Percentiles rank a stretch among this genome's conserved stretches.
These are phyloP conservation scores for Aspergillus clavatus DNA, from an alignment of 2,329 filamentous ascomycete species.

Conservation along the genomic window DNA sequence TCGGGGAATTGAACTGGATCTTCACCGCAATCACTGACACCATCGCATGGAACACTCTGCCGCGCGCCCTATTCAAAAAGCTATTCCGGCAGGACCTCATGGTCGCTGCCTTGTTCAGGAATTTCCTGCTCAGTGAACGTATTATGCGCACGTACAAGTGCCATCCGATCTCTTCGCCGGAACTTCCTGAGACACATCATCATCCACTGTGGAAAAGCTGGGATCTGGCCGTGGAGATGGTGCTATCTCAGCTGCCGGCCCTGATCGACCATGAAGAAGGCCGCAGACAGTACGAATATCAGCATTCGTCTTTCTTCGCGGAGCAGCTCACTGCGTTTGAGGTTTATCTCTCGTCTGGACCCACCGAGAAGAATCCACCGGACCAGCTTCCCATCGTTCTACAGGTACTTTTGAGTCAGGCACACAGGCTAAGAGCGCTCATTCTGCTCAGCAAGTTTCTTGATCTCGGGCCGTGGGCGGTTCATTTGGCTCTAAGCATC, in stretches of 20 bases:
- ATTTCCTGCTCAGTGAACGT: constrained; percentile 88
- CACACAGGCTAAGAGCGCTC: constrained; percentile 83
- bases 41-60: constrained; percentile 94
- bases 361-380: constrained; percentile 77
- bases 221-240: constrained; percentile 96
- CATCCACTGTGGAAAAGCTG: constrained; percentile 96
- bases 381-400: constrained; percentile 95
- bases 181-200: constrained; percentile 89
- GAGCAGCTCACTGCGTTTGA: constrained; percentile 97
- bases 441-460: constrained; percentile 90
- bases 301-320: constrained; percentile 92
- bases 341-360: constrained; percentile 81
- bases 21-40: constrained; percentile 99
- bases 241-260: constrained; percentile 80
- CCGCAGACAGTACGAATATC: constrained; percentile 77
- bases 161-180: constrained; percentile 85
- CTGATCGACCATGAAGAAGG: constrained; percentile 72
- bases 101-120: constrained; percentile 96
- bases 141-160: constrained; percentile 97
- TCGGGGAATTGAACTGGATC: constrained; percentile 98
- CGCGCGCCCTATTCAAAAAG: constrained; percentile 87
- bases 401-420: constrained; percentile 91
- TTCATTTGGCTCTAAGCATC: constrained; percentile 95
- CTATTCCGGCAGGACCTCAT: constrained; percentile 96
- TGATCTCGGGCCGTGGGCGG: constrained; percentile 94